Base-by-base conservation (phyloP, 768 basidiomycete genomes). In the Termitomyces sp. region DNA sequence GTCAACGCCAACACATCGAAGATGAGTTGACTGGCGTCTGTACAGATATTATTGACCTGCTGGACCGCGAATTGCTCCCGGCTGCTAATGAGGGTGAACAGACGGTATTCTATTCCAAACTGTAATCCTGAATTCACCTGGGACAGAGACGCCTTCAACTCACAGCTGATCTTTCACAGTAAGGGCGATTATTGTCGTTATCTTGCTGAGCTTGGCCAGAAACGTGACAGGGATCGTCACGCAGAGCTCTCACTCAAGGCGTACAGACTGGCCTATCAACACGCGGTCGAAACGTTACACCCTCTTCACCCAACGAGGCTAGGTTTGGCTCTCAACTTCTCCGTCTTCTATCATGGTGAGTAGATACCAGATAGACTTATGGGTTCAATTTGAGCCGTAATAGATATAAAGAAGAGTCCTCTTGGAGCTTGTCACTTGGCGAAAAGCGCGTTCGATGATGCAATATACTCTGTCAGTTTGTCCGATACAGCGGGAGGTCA, bases 381-480 rank as follows among this genome's bases (percentile, higher is more conserved):
- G 5, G 14, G 5, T 30, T 31, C 17, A 7, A 46, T 23, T 38
- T 44, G 47, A 51, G n/a, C 19, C 12, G 21, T 8, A 40, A 54
- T 49, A 75, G 87, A 94, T 69, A 90, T 94, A 64, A 80, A 84
- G 62, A 85, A 86, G 70, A 89, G 87, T 67, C 90, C 93, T 26
- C 89, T 91, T 66, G 79, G 89, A 60, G 92, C 92, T 33, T 93
- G 91, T 69, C 88, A 89, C 68, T 78, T 94, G 57, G 92, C 91
- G 50, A 94, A 94, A 73, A 89, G 91, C 67, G 93, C 92, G 3
- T 93, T 95, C 69, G 93, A 95, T 70, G 90, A 93, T 64, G 93
- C 92, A 6, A 85, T 95, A 55, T 77, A 81, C 57, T 84, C 86
- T 67, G 74, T 89, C 66, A 71, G 73, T 53, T 66, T 70, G 26